Conservation (phyloP, 2,329 filamentous ascomycete genomes). For the Aspergillus puulaauensis region DNA sequence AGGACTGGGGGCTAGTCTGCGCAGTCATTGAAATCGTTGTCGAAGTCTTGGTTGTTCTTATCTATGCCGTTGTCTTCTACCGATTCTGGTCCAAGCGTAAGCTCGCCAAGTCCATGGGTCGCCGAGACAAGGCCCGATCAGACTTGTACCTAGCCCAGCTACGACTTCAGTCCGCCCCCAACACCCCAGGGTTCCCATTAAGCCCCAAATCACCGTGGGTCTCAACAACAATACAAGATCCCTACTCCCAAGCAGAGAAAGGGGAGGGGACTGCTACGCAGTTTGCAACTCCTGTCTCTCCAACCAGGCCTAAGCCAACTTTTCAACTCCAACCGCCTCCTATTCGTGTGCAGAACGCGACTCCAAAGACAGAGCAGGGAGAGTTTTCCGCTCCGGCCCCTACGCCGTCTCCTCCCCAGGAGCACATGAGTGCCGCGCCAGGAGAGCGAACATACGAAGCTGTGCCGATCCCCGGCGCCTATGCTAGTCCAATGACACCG, state of each 20-base stretch:
- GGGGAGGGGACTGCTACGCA: conserved; percentile 51
- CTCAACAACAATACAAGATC: conserved; percentile 41
- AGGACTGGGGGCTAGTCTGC: conserved; percentile 96
- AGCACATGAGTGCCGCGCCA: conserved; percentile 68
- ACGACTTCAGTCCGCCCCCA: conserved; percentile 83
- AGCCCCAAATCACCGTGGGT: conserved; percentile 55
- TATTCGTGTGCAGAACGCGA: conserved; percentile 72
- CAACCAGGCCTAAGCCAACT: conserved; percentile 57
- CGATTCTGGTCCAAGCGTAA: conserved; percentile 95
- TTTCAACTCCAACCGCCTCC: conserved; percentile 89
- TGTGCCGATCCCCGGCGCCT: conserved; percentile 87
- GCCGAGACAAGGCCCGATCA: conserved; percentile 88
- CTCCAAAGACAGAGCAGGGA: conserved; percentile 65
- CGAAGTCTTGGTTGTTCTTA: conserved; percentile 83
- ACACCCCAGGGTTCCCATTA: conserved; percentile 84
- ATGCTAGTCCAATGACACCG: conserved; percentile 55
- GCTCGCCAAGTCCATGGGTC: conserved; percentile 94
- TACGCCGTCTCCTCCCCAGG: conserved; percentile 47
- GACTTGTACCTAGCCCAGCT: conserved; percentile 91
- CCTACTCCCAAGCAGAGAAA: conserved; percentile 52
- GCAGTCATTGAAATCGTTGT: conserved; percentile 95
- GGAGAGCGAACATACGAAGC: conserved; percentile 82
- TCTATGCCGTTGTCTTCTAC: conserved; percentile 96
- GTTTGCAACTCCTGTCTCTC: conserved; percentile 63
- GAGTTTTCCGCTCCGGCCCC: conserved; percentile 57